Evolutionary conservation across 2,329 filamentous ascomycete genomes (phyloP).

Genomic region (Penicillium palitans): DNA sequence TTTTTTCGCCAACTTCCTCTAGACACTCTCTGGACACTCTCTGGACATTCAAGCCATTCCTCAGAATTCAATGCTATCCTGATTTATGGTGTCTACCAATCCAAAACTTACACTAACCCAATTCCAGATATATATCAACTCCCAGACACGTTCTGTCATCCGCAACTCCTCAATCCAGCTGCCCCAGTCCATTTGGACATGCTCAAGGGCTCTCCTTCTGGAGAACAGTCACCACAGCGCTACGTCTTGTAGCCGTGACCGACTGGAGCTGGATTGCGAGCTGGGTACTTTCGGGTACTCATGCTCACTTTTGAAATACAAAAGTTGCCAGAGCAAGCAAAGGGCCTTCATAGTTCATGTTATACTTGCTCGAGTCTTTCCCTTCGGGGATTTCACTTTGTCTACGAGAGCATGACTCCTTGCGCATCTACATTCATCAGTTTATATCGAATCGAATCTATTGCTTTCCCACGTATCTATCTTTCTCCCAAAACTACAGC

Average conservation of each 20-base stretch:
- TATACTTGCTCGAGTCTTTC: conserved; percentile 33
- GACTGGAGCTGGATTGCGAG: conserved; percentile 43
- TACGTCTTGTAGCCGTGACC: conserved; percentile 46
- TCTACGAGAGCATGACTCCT: conserved; percentile 50
- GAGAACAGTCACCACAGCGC: conserved; percentile 40
- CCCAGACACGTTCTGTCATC: conserved; percentile 3
- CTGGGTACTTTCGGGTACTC: conserved; percentile 17
- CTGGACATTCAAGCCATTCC: neutral
- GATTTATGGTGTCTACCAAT: neutral
- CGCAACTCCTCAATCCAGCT: conserved; percentile 41
- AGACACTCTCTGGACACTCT: neutral
- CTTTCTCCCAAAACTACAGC: conserved; percentile 27
- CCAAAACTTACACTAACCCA: neutral
- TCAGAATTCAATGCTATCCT: conserved; percentile 8
- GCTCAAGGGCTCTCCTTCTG: conserved; percentile 32
- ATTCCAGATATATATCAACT: neutral
- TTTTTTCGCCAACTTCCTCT: neutral
- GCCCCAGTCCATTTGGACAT: conserved; percentile 29
- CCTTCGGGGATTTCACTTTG: conserved; percentile 13
- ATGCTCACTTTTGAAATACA: conserved; percentile 10
- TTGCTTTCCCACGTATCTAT: neutral
- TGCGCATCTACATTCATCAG: conserved; percentile 42
- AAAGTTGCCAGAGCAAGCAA: conserved; percentile 42
- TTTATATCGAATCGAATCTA: conserved; percentile 9
- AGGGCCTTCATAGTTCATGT: conserved; percentile 52